Evolutionary conservation across 208 protist species (phyloP).

Genomic region (Angomonas deanei): DNA sequence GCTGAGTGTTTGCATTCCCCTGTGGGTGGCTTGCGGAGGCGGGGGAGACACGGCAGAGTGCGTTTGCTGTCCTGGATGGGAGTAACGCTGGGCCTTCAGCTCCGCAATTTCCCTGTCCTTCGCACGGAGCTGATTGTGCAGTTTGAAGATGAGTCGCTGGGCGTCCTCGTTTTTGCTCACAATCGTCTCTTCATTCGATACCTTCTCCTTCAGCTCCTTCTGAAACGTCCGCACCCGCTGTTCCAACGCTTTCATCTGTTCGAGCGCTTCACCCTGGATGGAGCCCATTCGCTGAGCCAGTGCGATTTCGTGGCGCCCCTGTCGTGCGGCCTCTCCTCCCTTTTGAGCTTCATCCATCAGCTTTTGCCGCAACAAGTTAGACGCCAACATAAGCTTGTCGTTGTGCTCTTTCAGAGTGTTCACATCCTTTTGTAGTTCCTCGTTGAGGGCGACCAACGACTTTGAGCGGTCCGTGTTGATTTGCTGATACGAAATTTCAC

Average conservation of each 20-base stretch:
- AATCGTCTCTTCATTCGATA: constrained; percentile 56
- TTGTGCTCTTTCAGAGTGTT: constrained; percentile 73
- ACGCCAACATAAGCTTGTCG: constrained; percentile 70
- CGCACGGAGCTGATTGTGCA: constrained; percentile 60
- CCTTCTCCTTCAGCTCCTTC: constrained; percentile 57
- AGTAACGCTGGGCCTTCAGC: constrained; percentile 34
- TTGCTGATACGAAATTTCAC: constrained; percentile 50
- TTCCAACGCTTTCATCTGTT: constrained; percentile 52
- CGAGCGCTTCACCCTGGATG: constrained; percentile 70
- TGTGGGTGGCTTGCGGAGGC: not conserved
- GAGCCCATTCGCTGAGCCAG: constrained; percentile 74
- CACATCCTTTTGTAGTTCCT: constrained; percentile 48
- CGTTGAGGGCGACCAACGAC: constrained; percentile 56
- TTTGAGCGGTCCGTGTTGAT: constrained; percentile 48
- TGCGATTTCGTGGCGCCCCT: constrained; percentile 73
- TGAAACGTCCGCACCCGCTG: constrained; percentile 64
- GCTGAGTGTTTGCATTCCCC: not conserved
- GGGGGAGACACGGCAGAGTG: not conserved
- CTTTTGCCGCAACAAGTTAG: constrained; percentile 67
- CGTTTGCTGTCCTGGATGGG: not conserved
- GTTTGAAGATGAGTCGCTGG: constrained; percentile 61
- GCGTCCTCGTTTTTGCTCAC: constrained; percentile 62
- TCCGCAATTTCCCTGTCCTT: constrained; percentile 69
- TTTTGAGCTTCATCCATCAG: constrained; percentile 62
- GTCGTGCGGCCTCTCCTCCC: constrained; percentile 36